Evolutionary conservation across 352 stramenopile genomes (phyloP), one percentile per base, ranked within the genome.

Genomic region (Phytopythium delawarense): DNA sequence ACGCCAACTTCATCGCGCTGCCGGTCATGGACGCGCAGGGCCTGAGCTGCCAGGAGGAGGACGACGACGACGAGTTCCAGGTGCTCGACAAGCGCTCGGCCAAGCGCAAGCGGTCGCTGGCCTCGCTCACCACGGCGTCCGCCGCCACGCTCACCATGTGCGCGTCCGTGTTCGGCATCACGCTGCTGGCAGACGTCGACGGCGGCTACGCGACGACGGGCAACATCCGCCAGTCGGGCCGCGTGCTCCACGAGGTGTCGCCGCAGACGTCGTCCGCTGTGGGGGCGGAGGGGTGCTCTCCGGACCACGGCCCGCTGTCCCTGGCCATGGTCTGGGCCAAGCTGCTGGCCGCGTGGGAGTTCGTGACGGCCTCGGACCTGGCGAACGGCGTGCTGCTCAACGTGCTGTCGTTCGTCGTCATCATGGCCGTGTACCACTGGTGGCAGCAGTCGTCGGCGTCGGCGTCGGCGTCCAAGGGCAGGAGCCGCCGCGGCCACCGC

Each of bases 91-190:
- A 70, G 16, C 46, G 45, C 44, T 23, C 40, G 18, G 73, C 52
- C 65, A 76, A 63, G 71, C 54, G 54, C 12, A 89, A 74, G 56
- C 70, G 56, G 50, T 79, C 37, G n/a, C 54, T 65, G 25, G 67
- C 62, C 11, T 72, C 74, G 7, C 62, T 72, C 23, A 74, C 75
- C 28, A 83, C 72, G 7, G 70, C 78, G 30, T 76, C 84, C 7
- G 85, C 80, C 2, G 77, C 76, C 25, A 89, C 77, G 60, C 74
- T 92, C 56, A 79, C 79, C 2, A 60, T 91, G 51, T 91, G 80
- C 39, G 80, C 80, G 23, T 92, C 84, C 1, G 74, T 92, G 62
- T 92, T 94, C 69, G 79, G 82, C n/a, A 76, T 92, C 60, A 91
- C 82, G 23, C 61, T 92, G 59, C 72, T 91, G 37, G 73, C 81